These are phyloP conservation scores for Rhizomucor pusillus DNA, from an alignment of 371 early-diverging fungal genomes.

Conservation along the genomic window DNA sequence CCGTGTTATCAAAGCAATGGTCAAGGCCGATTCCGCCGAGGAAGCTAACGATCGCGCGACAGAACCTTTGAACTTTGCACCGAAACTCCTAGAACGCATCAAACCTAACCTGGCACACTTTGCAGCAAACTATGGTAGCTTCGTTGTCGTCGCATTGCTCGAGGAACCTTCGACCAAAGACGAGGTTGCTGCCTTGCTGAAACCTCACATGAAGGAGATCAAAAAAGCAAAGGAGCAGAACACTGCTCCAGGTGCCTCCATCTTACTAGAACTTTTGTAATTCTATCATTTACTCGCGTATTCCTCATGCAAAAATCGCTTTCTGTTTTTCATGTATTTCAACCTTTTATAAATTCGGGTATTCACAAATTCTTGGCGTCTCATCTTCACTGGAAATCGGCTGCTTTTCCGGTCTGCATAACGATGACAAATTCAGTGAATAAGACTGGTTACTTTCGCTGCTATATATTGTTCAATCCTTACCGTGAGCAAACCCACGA, in stretches of 20 bases:
- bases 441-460: not conserved
- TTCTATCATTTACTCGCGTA: not conserved
- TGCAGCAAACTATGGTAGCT: constrained; percentile 48
- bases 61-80: constrained; percentile 46
- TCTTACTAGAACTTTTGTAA: constrained; percentile 27
- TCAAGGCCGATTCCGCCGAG: constrained; percentile 56
- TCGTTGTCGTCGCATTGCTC: constrained; percentile 58
- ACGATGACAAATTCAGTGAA: constrained; percentile 6
- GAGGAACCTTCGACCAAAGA: constrained; percentile 57
- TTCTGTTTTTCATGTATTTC: not conserved
- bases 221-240: constrained; percentile 27
- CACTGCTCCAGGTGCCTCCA: constrained; percentile 34
- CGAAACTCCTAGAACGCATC: constrained; percentile 40
- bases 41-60: constrained; percentile 42
- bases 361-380: too few relatives aligned
- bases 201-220: constrained; percentile 40
- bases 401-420: constrained; percentile 54
- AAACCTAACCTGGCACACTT: constrained; percentile 36
- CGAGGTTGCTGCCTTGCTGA: constrained; percentile 29
- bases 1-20: constrained; percentile 57
- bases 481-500: constrained; percentile 76
- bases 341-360: not conserved
- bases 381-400: constrained; percentile 39
- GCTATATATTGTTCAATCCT: constrained; percentile 15
- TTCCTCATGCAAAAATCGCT: not conserved